Evolutionary conservation across 140 eudicot species (phyloP).

Genomic region (Senecio squalidus): DNA sequence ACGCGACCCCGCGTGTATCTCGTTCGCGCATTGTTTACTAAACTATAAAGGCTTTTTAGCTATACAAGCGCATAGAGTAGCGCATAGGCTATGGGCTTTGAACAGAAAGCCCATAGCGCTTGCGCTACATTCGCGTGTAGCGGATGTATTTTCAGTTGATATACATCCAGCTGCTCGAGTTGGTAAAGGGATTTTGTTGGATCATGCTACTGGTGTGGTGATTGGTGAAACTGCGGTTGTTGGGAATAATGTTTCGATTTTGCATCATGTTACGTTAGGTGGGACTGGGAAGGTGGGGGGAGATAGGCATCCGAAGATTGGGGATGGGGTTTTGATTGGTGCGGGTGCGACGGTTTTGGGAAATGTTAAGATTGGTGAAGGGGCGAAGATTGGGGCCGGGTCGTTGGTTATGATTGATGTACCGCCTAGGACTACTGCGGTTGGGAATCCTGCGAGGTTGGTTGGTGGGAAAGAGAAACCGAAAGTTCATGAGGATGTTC

Average conservation of each 20-base stretch:
- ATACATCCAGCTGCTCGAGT: slow-evolving; percentile 60
- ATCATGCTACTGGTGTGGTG: slow-evolving; percentile 54
- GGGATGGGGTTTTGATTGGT: slow-evolving; percentile 57
- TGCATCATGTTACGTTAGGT: slow-evolving; percentile 59
- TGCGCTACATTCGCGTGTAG: slow-evolving; percentile 53
- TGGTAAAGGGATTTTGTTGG: slow-evolving; percentile 43
- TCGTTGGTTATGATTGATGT: slow-evolving; percentile 54
- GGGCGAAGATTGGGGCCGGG: slow-evolving; percentile 66
- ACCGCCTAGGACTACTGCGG: slow-evolving; percentile 60
- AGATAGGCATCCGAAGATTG: slow-evolving; percentile 59
- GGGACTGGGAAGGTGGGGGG: slow-evolving; percentile 52
- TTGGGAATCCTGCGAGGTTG: slow-evolving; percentile 59
- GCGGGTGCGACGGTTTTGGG: slow-evolving; percentile 57
- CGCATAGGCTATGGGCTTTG: slow-evolving; percentile 58
- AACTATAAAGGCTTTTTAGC: slow-evolving; percentile 39
- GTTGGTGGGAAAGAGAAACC: slow-evolving; percentile 46
- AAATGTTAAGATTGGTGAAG: slow-evolving; percentile 47
- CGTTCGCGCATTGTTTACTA: slow-evolving; percentile 76
- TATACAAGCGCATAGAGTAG: slow-evolving; percentile 58
- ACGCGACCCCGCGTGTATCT: slow-evolving; percentile 88
- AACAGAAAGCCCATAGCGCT: slow-evolving; percentile 57
- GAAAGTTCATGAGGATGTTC: slow-evolving; percentile 39
- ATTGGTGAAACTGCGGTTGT: slow-evolving; percentile 52
- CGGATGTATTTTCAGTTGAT: slow-evolving; percentile 67
- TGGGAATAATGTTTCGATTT: slow-evolving; percentile 42